Conservation (phyloP, 192 early-diverging fungal genomes). For the Coemansia sp. region DNA sequence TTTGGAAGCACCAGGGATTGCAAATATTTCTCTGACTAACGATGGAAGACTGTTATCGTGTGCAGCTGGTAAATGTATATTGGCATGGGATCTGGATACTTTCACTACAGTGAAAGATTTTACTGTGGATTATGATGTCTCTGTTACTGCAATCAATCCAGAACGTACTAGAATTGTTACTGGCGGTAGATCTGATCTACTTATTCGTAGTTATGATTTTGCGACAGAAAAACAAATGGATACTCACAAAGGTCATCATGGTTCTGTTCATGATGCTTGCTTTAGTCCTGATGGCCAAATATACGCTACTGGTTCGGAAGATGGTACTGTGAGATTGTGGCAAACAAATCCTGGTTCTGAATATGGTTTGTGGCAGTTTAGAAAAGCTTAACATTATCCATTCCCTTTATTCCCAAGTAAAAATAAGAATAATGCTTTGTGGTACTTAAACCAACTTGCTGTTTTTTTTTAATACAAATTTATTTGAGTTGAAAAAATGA, state of each 20-base stretch:
- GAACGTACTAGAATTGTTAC: conserved; percentile 74
- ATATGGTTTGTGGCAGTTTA: conserved; percentile 82
- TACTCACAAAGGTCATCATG: conserved; percentile 89
- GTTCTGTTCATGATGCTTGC: conserved; percentile 83
- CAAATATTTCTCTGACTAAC: conserved; percentile 71
- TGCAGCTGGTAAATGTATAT: conserved; percentile 73
- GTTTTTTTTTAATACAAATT: not conserved
- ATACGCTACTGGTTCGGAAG: conserved; percentile 89
- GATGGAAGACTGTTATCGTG: conserved; percentile 75
- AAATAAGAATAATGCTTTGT: no score
- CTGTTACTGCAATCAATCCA: conserved; percentile 81
- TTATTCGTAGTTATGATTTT: conserved; percentile 83
- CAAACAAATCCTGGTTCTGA: conserved; percentile 76
- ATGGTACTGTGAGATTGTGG: conserved; percentile 90
- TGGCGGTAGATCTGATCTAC: conserved; percentile 76
- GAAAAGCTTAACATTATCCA: conserved; percentile 15
- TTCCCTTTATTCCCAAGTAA: not conserved
- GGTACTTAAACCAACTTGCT: no score
- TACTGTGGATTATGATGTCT: conserved; percentile 65
- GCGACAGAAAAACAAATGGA: conserved; percentile 73
- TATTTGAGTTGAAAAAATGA: not conserved
- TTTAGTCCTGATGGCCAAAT: conserved; percentile 91
- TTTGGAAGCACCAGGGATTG: conserved; percentile 65
- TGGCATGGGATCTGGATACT: conserved; percentile 72
- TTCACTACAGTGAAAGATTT: conserved; percentile 61